Base-by-base conservation (phyloP, 2,329 filamentous ascomycete genomes). In the Aspergillus melleus region DNA sequence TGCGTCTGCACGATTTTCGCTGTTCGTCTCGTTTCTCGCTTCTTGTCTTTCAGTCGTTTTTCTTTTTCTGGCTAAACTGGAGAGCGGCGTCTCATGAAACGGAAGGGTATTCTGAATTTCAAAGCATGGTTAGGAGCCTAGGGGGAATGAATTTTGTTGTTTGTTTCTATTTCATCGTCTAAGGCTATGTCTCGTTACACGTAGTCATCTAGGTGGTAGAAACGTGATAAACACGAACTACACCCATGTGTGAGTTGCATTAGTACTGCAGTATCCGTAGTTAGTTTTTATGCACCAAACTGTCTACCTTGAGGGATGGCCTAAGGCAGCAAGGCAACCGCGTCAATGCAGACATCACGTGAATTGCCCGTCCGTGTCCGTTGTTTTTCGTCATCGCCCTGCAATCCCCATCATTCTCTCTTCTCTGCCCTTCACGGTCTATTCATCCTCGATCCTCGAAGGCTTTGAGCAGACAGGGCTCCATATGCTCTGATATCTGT, bases 61-160 rank as follows among this genome's bases (percentile, higher is more conserved):
- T 54, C 30, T 39, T 55, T 55, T 52, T 42, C 53, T 59, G 54
- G 49, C 55, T 59, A 57, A 44, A 32, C 52, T 57, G 52, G 58
- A 62, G 55, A 57, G 52, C 54, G 71, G 72, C 68, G 71, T 69
- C 65, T 67, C 62, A 56, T 62, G 58, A 65, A 64, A 51, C 53
- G 64, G 61, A 52, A 56, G 62, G 57, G 60, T 65, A 52, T 67
- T 60, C 53, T 59, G 57, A 52, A 60, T 61, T 62, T 57, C 32
- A 59, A 65, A 66, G 67, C 70, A 73, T 73, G 61, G 67, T 60
- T 55, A 65, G 70, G 69, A 68, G 70, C 68, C 61, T 61, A 36
- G 64, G 67, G 62, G 66, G 65, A 58, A 22, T 47, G 19, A 20
- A 47, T 47, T 22, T 12, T 46, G 36, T 68, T 52, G 49, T 50